These are phyloP conservation scores for Digitaria exilis DNA, from an alignment of 202 grass and related monocot species.

Conservation along the genomic window DNA sequence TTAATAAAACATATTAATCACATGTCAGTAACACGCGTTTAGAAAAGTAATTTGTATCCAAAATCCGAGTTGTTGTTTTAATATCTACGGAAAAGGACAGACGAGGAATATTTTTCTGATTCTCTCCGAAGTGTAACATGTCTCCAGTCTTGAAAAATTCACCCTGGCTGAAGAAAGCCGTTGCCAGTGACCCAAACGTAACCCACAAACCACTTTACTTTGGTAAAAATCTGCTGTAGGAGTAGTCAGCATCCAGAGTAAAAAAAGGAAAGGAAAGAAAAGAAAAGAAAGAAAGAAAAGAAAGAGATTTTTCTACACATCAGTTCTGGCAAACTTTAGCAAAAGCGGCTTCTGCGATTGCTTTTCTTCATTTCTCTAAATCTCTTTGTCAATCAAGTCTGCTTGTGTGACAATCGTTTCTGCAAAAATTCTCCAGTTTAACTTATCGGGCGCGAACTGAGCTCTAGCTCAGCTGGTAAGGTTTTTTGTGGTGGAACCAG, in stretches of 20 bases:
- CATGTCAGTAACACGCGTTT: not conserved
- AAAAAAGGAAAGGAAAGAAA: too few relatives aligned
- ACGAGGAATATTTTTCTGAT: not conserved
- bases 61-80: not conserved
- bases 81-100: not conserved
- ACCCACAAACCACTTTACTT: not conserved
- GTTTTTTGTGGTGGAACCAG: too few relatives aligned
- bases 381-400: not conserved
- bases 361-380: not conserved
- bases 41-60: too few relatives aligned
- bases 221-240: not conserved
- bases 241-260: not conserved
- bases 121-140: not conserved
- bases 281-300: not conserved
- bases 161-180: too few relatives aligned
- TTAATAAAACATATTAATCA: not conserved
- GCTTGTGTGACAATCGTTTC: not conserved
- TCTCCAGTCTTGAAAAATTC: not conserved
- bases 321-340: not conserved
- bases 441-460: too few relatives aligned
- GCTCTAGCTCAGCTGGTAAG: too few relatives aligned
- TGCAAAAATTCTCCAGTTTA: not conserved
- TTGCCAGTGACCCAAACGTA: too few relatives aligned
- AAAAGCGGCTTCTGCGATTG: not conserved
- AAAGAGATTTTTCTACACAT: not conserved